Base-by-base conservation (phyloP, 1,284 basidiomycete genomes). In the Apiotrichum domesticum region DNA sequence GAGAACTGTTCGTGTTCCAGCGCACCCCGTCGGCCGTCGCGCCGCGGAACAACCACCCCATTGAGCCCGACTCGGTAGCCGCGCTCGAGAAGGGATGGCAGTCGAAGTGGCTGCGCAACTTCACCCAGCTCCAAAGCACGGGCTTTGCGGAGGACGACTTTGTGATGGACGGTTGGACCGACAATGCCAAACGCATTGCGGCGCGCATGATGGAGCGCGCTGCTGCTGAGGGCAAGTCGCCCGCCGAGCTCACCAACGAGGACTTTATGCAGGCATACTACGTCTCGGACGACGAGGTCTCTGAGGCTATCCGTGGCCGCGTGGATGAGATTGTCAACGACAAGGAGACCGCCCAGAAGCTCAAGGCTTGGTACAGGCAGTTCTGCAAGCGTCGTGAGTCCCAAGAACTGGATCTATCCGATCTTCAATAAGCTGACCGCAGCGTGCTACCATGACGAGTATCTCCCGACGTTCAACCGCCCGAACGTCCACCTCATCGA, bases 321-420 rank as follows among this genome's bases (percentile, higher is more conserved):
- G 14, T 14, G 6, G 51, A 61, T 44, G 56, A 55, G 35, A 50
- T 58, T 13, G 56, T 57, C 43, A 46, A 54, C 39, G 56, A 61
- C 37, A 40, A 35, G 13, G 9, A 47, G 48, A 50, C 54, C 3
- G 56, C 59, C 14, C 21, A 55, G 11, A 21, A 14, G 2, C 56
- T 61, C 53, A 61, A 61, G 52, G 59, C 54, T 3, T 57, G 54
- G 54, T 61, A 61, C 56, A 32, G 53, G n/a, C 59, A 55, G n/a
- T n/a, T n/a, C n/a, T n/a, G n/a, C n/a, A n/a, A n/a, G n/a, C n/a
- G n/a, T n/a, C n/a, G n/a, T n/a, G n/a, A n/a, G n/a, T n/a, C n/a
- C n/a, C n/a, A n/a, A n/a, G n/a, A n/a, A n/a, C n/a, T n/a, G n/a
- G n/a, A n/a, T n/a, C n/a, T n/a, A n/a, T n/a, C n/a, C n/a, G n/a